A percentile compares a stretch with the other conserved stretches of the same genome.
These are phyloP conservation scores for Ceratobasidium sp. DNA, from an alignment of 1,284 basidiomycete species.

Conservation along the genomic window DNA sequence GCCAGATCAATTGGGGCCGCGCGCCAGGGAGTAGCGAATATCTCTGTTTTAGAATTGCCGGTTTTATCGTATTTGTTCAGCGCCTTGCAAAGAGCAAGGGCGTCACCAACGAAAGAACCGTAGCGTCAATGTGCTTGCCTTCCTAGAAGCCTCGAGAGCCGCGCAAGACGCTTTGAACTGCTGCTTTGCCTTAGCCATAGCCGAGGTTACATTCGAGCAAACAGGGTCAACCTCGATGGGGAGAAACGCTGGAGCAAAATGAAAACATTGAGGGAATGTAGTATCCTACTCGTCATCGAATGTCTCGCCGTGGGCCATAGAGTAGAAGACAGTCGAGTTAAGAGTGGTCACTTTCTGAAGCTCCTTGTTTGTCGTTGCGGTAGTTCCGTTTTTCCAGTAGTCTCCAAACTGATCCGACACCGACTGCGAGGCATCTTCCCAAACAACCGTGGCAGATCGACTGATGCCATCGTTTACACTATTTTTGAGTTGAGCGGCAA, in stretches of 20 bases:
- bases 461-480: neutral
- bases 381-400: neutral
- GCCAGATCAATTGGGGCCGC: neutral
- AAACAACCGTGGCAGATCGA: neutral
- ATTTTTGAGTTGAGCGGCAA: neutral
- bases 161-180: conserved; percentile 57
- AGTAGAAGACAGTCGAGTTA: conserved; percentile 10
- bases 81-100: neutral
- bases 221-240: neutral
- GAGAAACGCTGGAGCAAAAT: conserved; percentile 12
- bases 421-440: neutral
- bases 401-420: neutral
- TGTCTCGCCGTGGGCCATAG: neutral
- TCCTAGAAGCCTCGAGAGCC: conserved; percentile 50
- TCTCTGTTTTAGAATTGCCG: neutral
- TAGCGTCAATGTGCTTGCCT: conserved; percentile 12
- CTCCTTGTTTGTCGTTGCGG: conserved; percentile 7
- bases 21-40: neutral
- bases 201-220: conserved; percentile 37
- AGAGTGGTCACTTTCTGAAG: neutral
- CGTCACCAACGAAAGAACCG: conserved; percentile 21
- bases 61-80: conserved; percentile 40
- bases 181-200: conserved; percentile 51
- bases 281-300: neutral
- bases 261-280: conserved; percentile 10